A percentile compares a stretch with the other conserved stretches of the same genome.
Evolutionary conservation across 2,329 filamentous ascomycete genomes (phyloP).

Genomic region (Hypoxylon sp.): DNA sequence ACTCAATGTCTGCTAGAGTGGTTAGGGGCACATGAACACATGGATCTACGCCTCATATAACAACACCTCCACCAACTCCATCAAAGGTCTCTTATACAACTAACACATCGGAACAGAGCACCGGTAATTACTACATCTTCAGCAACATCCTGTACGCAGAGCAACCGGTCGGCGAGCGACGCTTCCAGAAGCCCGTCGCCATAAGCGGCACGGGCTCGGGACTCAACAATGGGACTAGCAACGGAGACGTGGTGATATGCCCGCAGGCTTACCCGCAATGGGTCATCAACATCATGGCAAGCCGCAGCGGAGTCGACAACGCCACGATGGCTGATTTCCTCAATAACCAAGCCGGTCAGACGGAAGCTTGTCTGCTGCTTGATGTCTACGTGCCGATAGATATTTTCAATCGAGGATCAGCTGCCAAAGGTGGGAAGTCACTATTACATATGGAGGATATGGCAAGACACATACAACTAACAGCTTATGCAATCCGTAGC

Average conservation of each 20-base stretch:
- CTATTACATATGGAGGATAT: background rate
- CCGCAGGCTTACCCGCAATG: slow-evolving; percentile 51
- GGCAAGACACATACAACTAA: background rate
- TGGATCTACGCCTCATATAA: background rate
- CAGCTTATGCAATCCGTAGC: slow-evolving; percentile 22
- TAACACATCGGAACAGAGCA: slow-evolving; percentile 37
- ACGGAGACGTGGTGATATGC: slow-evolving; percentile 45
- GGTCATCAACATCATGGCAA: slow-evolving; percentile 41
- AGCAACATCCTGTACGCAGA: slow-evolving; percentile 56
- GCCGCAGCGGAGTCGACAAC: slow-evolving; percentile 16
- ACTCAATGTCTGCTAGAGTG: too few relatives aligned
- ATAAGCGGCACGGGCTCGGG: slow-evolving; percentile 46
- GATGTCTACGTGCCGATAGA: slow-evolving; percentile 41
- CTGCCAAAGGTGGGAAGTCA: background rate
- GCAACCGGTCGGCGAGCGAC: slow-evolving; percentile 53
- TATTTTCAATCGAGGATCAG: slow-evolving; percentile 25
- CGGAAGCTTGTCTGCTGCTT: slow-evolving; percentile 44
- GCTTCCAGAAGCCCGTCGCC: slow-evolving; percentile 52
- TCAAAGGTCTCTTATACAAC: background rate
- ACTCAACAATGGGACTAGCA: slow-evolving; percentile 38
- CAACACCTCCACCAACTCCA: background rate
- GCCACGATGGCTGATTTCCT: slow-evolving; percentile 35
- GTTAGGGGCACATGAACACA: too few relatives aligned
- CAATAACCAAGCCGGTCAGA: slow-evolving; percentile 42
- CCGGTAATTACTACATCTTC: slow-evolving; percentile 55